Conservation (phyloP, 345 rosid genomes). For the Citrus medica region DNA sequence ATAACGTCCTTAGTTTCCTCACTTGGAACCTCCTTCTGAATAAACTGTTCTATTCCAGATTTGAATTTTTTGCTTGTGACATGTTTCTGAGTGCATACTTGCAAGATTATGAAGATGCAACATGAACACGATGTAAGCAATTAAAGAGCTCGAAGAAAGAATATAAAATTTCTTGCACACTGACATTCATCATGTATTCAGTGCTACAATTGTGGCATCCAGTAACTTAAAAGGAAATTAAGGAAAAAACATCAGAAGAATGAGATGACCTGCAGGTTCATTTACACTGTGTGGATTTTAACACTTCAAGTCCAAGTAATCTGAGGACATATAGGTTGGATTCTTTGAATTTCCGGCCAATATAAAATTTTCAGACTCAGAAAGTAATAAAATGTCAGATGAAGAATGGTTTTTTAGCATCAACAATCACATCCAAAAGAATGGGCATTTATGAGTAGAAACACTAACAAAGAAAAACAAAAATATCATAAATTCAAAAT, state of each 20-base stretch:
- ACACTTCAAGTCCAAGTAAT: too few relatives aligned
- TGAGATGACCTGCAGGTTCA: too few relatives aligned
- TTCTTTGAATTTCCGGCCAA: too few relatives aligned
- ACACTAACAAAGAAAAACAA: background rate
- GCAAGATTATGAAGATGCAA: conserved; percentile 15
- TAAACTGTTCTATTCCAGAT: conserved; percentile 61
- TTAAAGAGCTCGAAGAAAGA: background rate
- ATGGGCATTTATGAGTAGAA: background rate
- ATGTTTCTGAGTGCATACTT: conserved; percentile 51
- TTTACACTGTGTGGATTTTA: too few relatives aligned
- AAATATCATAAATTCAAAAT: too few relatives aligned
- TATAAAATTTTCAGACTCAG: too few relatives aligned
- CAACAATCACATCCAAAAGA: background rate
- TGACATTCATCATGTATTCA: too few relatives aligned
- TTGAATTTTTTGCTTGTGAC: conserved; percentile 73
- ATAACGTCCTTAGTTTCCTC: conserved; percentile 46
- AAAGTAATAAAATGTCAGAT: too few relatives aligned
- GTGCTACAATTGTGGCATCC: too few relatives aligned
- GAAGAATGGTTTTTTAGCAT: background rate
- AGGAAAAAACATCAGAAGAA: too few relatives aligned
- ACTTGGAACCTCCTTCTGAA: conserved; percentile 39
- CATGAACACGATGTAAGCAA: background rate
- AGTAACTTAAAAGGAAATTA: too few relatives aligned
- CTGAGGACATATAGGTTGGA: too few relatives aligned
- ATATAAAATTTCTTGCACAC: background rate